phyloP scores from a whole-genome alignment of 768 basidiomycete genomes.

The Rhodotorula sphaerocarpa region DNA sequence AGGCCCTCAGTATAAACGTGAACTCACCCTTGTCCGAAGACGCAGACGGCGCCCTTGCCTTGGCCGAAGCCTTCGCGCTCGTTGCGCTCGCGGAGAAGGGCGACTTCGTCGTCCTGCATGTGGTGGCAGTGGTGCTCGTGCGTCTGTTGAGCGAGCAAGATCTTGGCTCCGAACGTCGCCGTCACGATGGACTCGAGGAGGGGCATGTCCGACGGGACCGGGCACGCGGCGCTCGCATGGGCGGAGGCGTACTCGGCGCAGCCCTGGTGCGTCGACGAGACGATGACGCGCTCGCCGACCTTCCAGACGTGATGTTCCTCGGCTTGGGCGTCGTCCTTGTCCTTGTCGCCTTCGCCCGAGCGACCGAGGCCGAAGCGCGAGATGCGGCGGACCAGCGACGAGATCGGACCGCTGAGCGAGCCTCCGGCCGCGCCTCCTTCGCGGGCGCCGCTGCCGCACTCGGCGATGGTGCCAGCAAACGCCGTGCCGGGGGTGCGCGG shows the following conservation, averaged over 20 bases:
- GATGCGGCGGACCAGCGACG: background rate
- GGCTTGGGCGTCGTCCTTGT: background rate
- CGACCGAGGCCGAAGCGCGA: background rate
- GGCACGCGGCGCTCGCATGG: background rate
- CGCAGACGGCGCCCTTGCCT: background rate
- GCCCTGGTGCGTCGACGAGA: slow-evolving; percentile 13
- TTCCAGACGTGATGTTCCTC: slow-evolving; percentile 4
- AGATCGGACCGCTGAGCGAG: background rate
- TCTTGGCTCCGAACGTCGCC: background rate
- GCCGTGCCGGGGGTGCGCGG: slow-evolving; percentile 4
- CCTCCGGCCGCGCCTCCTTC: background rate
- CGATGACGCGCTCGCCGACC: slow-evolving; percentile 14
- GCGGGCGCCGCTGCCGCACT: background rate
- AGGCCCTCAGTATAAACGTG: too few relatives aligned
- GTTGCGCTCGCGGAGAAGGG: background rate
- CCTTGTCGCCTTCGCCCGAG: background rate
- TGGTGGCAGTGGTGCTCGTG: background rate
- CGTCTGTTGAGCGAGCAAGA: background rate
- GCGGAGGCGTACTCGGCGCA: slow-evolving; percentile 15
- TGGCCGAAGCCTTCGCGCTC: background rate
- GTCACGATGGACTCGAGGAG: slow-evolving; percentile 8
- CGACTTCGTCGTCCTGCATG: background rate
- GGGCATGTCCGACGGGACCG: background rate
- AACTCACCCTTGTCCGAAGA: slow-evolving; percentile 14
- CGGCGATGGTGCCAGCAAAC: slow-evolving; percentile 11